Percentiles rank a stretch among this genome's conserved stretches.
These are phyloP conservation scores for Scheffersomyces coipomensis DNA, from an alignment of 805 yeast species.

Conservation along the genomic window DNA sequence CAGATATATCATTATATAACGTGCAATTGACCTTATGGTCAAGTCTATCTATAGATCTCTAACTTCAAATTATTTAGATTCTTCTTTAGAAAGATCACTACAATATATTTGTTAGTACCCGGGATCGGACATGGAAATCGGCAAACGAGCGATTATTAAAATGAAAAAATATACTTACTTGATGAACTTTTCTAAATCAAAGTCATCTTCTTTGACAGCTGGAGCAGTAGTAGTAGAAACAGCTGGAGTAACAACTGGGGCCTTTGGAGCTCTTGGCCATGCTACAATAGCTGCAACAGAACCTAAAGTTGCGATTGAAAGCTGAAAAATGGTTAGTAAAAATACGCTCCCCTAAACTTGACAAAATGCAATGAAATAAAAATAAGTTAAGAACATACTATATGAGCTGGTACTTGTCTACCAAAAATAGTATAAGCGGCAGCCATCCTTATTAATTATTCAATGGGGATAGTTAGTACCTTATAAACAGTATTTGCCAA, in stretches of 20 bases:
- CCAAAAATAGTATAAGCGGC: conserved; percentile 43
- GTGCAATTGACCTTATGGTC: too few relatives aligned
- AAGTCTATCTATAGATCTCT: too few relatives aligned
- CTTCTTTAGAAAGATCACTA: conserved; percentile 43
- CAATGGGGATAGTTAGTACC: too few relatives aligned
- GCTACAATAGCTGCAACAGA: conserved; percentile 36
- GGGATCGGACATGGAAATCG: not conserved
- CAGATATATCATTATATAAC: too few relatives aligned
- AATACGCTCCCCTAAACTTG: not conserved
- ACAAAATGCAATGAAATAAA: not conserved
- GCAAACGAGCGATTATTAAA: not conserved
- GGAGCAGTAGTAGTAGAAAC: too few relatives aligned
- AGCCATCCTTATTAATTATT: too few relatives aligned
- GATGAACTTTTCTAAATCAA: conserved; percentile 42
- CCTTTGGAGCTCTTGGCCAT: conserved; percentile 30
- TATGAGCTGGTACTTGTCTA: conserved; percentile 44
- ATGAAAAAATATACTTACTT: conserved; percentile 28
- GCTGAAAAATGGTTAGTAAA: conserved; percentile 19
- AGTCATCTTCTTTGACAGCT: conserved; percentile 37
- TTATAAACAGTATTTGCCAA: too few relatives aligned
- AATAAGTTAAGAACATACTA: conserved; percentile 28
- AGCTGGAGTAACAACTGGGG: conserved; percentile 20
- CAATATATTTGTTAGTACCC: conserved; percentile 17
- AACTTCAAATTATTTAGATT: conserved; percentile 36
- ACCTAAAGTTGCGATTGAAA: conserved; percentile 39